A percentile compares a stretch with the other conserved stretches of the same genome.
Conservation (phyloP, 306 rosid genomes). For the Citrullus mucosospermus region DNA sequence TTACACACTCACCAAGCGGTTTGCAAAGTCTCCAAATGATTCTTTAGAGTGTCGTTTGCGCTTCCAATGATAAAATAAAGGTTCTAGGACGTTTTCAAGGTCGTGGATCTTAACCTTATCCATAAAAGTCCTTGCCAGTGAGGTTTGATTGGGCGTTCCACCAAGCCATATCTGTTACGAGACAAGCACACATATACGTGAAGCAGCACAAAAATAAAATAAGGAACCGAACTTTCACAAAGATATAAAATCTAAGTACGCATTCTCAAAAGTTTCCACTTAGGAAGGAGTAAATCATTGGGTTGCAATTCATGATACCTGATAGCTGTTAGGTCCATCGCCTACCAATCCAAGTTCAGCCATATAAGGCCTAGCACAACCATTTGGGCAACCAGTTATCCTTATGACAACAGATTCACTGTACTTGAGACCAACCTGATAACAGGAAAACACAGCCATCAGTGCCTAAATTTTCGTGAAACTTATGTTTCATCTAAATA, state of each 20-base stretch:
- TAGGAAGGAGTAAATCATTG: background rate
- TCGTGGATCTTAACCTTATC: slow-evolving; percentile 85
- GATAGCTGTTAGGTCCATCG: slow-evolving; percentile 97
- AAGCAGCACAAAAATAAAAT: background rate
- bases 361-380: slow-evolving; percentile 97
- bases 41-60: slow-evolving; percentile 79
- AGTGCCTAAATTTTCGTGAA: slow-evolving; percentile 2
- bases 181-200: background rate
- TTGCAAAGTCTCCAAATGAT: slow-evolving; percentile 76
- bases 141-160: slow-evolving; percentile 68
- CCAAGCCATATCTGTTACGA: slow-evolving; percentile 80
- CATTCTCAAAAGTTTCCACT: background rate
- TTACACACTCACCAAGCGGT: slow-evolving; percentile 46
- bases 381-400: slow-evolving; percentile 92
- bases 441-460: slow-evolving; percentile 3
- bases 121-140: slow-evolving; percentile 72
- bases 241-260: background rate
- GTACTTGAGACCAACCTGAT: slow-evolving; percentile 86
- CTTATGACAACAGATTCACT: slow-evolving; percentile 79
- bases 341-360: slow-evolving; percentile 98
- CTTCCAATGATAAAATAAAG: slow-evolving; percentile 84
- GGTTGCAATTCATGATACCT: slow-evolving; percentile 40
- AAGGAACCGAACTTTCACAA: background rate
- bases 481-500: background rate
- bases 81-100: slow-evolving; percentile 87